Evolutionary conservation across 1,139 yeast species (phyloP).

Genomic region (Protomyces pachydermus): DNA sequence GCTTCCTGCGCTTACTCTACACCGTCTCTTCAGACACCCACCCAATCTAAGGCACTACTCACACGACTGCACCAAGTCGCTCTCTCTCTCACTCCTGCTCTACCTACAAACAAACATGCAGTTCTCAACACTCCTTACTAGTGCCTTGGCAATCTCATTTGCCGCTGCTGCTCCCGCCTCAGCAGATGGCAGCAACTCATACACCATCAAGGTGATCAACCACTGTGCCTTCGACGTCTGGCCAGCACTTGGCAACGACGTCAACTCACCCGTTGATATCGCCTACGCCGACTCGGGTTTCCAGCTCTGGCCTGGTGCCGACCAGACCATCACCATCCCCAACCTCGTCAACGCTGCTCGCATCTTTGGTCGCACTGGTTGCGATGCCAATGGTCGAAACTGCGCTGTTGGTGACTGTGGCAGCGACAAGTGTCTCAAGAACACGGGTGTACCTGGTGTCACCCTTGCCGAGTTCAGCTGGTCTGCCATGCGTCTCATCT

Average conservation of each 20-base stretch:
- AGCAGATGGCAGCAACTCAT: not conserved
- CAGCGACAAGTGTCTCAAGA: conserved; percentile 2
- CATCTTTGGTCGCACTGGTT: conserved; percentile 21
- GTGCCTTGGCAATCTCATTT: not conserved
- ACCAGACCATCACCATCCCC: conserved; percentile 7
- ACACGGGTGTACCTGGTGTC: conserved; percentile 20
- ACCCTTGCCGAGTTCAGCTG: conserved; percentile 26
- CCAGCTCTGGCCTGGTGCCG: conserved; percentile 11
- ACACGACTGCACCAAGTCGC: not conserved
- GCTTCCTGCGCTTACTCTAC: conserved; percentile 1
- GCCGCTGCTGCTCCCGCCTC: not conserved
- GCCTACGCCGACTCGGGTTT: conserved; percentile 7
- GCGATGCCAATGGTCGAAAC: conserved; percentile 5
- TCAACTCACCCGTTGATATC: conserved; percentile 7
- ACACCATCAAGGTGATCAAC: conserved; percentile 19
- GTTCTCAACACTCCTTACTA: not conserved
- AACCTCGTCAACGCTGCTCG: conserved; percentile 19
- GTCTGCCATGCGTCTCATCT: conserved; percentile 20
- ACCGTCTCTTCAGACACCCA: conserved; percentile 1
- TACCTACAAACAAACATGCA: not conserved
- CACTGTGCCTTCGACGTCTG: conserved; percentile 15
- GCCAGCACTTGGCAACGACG: conserved; percentile 24
- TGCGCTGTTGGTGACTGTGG: conserved; percentile 27
- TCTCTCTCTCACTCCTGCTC: not conserved
- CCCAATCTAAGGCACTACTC: not conserved